These are phyloP conservation scores for Yarrowia sp. DNA, from an alignment of 805 yeast genomes.

Conservation along the genomic window DNA sequence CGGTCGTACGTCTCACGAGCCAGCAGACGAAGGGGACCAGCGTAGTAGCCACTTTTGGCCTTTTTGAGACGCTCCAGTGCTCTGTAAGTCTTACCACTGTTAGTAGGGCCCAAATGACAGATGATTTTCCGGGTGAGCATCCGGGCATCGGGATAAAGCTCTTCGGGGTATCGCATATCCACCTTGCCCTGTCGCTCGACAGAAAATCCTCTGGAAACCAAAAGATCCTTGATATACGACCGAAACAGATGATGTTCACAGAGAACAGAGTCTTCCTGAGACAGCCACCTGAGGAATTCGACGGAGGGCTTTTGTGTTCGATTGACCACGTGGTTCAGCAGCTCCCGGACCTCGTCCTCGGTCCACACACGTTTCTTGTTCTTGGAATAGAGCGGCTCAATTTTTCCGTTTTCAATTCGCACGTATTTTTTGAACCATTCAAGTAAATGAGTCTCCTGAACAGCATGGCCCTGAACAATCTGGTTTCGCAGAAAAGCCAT, in stretches of 20 bases:
- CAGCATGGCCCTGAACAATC: slow-evolving; percentile 11
- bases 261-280: not conserved
- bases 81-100: slow-evolving; percentile 87
- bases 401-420: not conserved
- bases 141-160: slow-evolving; percentile 85
- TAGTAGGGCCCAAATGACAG: slow-evolving; percentile 98
- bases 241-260: slow-evolving; percentile 1
- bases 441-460: not conserved
- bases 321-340: not conserved
- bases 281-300: slow-evolving; percentile 1
- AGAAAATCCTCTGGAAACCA: slow-evolving; percentile 39
- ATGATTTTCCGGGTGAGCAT: slow-evolving; percentile 70
- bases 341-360: not conserved
- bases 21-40: slow-evolving; percentile 86
- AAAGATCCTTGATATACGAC: slow-evolving; percentile 2
- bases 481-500: slow-evolving; percentile 9
- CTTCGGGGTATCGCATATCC: slow-evolving; percentile 58
- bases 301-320: slow-evolving; percentile 3
- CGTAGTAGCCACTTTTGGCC: slow-evolving; percentile 78
- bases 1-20: slow-evolving; percentile 90
- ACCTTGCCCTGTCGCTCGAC: slow-evolving; percentile 48
- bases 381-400: not conserved
- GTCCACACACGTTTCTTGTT: not conserved
- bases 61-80: slow-evolving; percentile 67
- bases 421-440: slow-evolving; percentile 15